phyloP scores from a whole-genome alignment of 1,284 basidiomycete species.

The Ustilago tritici region DNA sequence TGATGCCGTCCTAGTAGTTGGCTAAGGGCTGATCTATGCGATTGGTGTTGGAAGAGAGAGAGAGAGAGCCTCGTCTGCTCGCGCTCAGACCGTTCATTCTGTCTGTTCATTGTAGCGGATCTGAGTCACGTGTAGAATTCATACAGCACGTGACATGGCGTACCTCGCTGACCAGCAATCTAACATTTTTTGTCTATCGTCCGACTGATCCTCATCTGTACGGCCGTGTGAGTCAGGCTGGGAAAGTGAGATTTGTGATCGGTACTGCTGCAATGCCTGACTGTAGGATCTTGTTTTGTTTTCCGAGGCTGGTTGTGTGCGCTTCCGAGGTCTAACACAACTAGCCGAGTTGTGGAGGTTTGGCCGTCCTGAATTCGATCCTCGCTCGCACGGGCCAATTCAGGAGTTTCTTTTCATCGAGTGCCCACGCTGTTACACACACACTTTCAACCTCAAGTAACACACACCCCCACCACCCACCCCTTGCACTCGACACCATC shows the following conservation, averaged over 20 bases:
- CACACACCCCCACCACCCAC: too few species aligned
- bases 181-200: too few species aligned
- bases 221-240: too few species aligned
- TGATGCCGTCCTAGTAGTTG: background rate
- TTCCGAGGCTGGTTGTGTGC: background rate
- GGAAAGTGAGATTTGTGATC: constrained; percentile 6
- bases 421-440: background rate
- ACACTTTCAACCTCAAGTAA: background rate
- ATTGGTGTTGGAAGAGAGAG: background rate
- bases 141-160: background rate
- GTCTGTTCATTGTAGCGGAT: background rate
- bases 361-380: background rate
- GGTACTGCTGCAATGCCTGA: background rate
- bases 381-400: constrained; percentile 2
- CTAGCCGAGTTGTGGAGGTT: constrained; percentile 6
- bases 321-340: background rate
- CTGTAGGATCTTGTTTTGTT: background rate
- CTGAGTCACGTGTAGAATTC: constrained; percentile 17
- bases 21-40: background rate
- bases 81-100: constrained; percentile 17
- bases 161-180: too few species aligned
- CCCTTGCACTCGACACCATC: too few species aligned
- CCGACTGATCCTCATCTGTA: too few species aligned
- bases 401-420: background rate
- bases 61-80: background rate